Conservation (phyloP, 2,329 filamentous ascomycete species). For the Ophiostoma angusticollis region DNA sequence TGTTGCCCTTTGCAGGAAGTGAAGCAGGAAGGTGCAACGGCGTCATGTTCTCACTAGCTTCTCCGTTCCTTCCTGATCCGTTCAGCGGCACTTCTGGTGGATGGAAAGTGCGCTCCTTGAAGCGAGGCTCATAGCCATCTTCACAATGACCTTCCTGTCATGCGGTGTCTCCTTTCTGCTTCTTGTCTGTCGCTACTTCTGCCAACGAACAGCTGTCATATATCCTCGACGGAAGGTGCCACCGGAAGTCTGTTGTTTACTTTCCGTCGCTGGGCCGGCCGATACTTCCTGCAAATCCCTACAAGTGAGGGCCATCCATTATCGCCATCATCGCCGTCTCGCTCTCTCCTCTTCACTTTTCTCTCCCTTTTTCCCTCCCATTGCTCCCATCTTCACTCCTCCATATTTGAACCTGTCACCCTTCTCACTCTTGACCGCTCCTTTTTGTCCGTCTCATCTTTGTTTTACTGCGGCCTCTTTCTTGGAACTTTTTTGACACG, state of each 20-base stretch:
- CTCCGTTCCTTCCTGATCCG: neutral
- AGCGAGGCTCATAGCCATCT: no score
- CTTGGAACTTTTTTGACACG: conserved; percentile 15
- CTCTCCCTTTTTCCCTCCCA: neutral
- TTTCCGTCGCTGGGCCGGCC: no score
- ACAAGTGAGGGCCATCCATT: neutral
- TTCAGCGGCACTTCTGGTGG: no score
- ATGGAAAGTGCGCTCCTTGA: no score
- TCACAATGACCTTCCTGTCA: no score
- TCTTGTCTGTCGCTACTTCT: no score
- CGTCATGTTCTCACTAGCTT: neutral
- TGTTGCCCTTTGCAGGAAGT: neutral
- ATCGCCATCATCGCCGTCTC: neutral
- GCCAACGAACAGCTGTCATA: no score
- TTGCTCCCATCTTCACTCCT: neutral
- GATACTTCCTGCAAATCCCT: no score
- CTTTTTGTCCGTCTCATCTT: conserved; percentile 4
- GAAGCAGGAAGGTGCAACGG: neutral
- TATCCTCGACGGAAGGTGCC: no score
- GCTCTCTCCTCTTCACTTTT: neutral
- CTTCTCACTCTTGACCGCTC: neutral
- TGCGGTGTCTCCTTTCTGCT: no score
- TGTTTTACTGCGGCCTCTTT: conserved; percentile 6
- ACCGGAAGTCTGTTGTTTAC: neutral
- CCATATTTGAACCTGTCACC: neutral